Base-by-base conservation (phyloP, 2,329 filamentous ascomycete genomes). In the Dothistroma septosporum region DNA sequence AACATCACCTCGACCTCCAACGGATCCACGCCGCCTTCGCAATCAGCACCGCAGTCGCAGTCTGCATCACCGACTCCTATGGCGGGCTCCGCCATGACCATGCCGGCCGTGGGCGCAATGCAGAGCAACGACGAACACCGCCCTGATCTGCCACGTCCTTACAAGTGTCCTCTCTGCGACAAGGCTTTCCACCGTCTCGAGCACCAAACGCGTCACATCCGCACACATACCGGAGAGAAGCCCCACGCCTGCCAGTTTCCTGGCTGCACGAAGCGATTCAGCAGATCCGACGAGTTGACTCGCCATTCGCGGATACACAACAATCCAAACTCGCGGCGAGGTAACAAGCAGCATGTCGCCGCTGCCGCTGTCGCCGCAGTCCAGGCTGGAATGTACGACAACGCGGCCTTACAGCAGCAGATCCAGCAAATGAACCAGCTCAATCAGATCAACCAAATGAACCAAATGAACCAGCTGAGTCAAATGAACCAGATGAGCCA, bases 131-230 rank as follows among this genome's bases (percentile, higher is more conserved):
- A 81, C 66, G 83, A 87, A 61, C 85, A 90, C 72, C 85, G 77
- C 77, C 91, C 83, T 81, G 93, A 97, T 77, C 85, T 97, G 57
- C 94, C 94, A 61, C 88, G 94, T 59, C 93, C 93, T 0, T 99
- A 99, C 86, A 97, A 97, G 82, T 99, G 93, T 77, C 92, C 93
- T 63, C 85, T 99, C 65, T 99, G 94, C 81, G 93, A 97, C 72
- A 96, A 97, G 83, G 93, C 94, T 63, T 99, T 99, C 80, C 94
- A 97, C 82, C 91, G 94, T 65, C 84, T 99, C 47, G 93, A 97
- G 81, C 93, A 97, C 76, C 93, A 97, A 82, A 88, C 85, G 61
- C 78, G 87, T 70, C 93, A 99, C 78, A 97, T 97, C 74, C 87
- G 93, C 71, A 97, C 94, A 7, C 93, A 99, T 78, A 99, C 93